phyloP scores from a whole-genome alignment of 768 basidiomycete species.

The Nidula microcarpa region DNA sequence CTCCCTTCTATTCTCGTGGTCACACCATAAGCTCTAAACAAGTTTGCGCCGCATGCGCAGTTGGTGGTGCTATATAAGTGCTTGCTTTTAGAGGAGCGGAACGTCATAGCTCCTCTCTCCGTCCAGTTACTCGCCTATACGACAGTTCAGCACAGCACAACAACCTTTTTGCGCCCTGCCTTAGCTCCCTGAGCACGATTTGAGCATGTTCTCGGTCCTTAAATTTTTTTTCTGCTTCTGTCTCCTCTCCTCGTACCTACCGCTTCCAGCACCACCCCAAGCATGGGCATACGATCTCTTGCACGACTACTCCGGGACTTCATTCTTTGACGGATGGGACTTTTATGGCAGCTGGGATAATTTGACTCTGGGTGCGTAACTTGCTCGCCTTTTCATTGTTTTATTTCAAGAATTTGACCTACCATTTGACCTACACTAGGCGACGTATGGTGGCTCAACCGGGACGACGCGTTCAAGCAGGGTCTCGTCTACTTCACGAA shows the following conservation, averaged over 20 bases:
- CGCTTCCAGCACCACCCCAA: not conserved
- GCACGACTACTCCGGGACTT: slow-evolving; percentile 37
- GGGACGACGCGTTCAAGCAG: slow-evolving; percentile 26
- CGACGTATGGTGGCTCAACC: slow-evolving; percentile 48
- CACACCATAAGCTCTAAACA: no score
- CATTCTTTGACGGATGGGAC: slow-evolving; percentile 49
- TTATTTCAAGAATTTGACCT: not conserved
- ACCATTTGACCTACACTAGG: slow-evolving; percentile 25
- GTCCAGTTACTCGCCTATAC: no score
- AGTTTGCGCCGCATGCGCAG: no score
- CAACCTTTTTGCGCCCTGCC: no score
- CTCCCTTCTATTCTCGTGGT: no score
- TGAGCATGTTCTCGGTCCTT: not conserved
- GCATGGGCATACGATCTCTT: slow-evolving; percentile 28
- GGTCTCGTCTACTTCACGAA: slow-evolving; percentile 53
- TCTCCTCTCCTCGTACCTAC: not conserved
- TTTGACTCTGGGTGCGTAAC: slow-evolving; percentile 28
- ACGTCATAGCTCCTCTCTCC: no score
- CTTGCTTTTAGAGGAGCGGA: no score
- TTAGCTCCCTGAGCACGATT: no score
- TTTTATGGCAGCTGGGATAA: slow-evolving; percentile 47
- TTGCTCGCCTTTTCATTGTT: not conserved
- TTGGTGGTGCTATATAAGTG: no score
- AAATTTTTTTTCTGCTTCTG: not conserved
- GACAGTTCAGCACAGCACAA: no score